These are phyloP conservation scores for Globisporangium iwayamae DNA, from an alignment of 352 stramenopile genomes.

Conservation along the genomic window DNA sequence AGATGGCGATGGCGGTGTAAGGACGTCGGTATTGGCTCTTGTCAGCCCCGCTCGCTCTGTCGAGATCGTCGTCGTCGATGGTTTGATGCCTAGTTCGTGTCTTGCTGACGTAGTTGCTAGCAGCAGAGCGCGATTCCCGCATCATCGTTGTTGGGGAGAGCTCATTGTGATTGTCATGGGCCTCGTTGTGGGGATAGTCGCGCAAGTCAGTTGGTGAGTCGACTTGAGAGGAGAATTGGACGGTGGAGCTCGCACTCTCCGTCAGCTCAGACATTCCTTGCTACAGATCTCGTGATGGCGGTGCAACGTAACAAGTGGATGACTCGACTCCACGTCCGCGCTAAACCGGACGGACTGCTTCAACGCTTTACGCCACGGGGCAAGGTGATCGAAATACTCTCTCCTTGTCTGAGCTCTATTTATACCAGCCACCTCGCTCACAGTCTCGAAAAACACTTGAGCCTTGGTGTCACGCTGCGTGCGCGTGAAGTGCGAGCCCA, in stretches of 20 bases:
- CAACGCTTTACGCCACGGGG: background rate
- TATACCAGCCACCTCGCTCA: background rate
- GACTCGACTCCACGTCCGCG: background rate
- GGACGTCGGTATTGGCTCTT: conserved; percentile 6
- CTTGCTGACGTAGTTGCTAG: background rate
- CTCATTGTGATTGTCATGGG: background rate
- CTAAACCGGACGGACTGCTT: no score
- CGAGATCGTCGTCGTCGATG: background rate
- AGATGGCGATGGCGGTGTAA: conserved; percentile 9
- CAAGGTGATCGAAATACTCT: conserved; percentile 1
- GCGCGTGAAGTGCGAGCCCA: background rate
- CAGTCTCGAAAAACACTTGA: no score
- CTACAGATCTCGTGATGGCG: background rate
- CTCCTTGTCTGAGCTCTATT: background rate
- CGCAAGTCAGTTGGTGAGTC: background rate
- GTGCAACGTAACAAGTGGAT: background rate
- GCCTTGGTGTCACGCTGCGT: background rate
- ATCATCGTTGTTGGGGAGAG: background rate
- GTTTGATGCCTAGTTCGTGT: background rate
- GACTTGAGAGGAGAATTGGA: background rate
- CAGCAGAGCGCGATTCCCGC: conserved; percentile 11
- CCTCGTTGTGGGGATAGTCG: background rate
- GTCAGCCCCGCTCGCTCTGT: background rate
- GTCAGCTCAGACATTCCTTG: no score
- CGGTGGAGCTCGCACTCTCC: background rate